Evolutionary conservation across 306 rosid genomes (phyloP).

Genomic region (Argentina anserina): DNA sequence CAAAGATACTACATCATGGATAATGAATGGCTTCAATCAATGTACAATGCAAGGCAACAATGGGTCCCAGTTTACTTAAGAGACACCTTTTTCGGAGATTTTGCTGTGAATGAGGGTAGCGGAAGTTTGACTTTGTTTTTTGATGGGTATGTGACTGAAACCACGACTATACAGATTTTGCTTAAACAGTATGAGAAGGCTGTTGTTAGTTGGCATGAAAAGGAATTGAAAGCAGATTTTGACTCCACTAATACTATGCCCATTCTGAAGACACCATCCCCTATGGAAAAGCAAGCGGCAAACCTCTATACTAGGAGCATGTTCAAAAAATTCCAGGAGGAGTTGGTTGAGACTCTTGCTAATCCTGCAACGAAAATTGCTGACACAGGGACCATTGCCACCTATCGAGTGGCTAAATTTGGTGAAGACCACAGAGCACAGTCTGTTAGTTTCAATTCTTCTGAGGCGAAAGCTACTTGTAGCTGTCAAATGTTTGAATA

Average conservation of each 20-base stretch:
- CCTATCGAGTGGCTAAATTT: slow-evolving; percentile 84
- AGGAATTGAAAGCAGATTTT: slow-evolving; percentile 73
- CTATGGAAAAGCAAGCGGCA: slow-evolving; percentile 94
- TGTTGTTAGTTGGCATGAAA: slow-evolving; percentile 66
- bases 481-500: slow-evolving; percentile 88
- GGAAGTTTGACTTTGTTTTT: slow-evolving; percentile 56
- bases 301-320: slow-evolving; percentile 67
- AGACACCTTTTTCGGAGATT: slow-evolving; percentile 72
- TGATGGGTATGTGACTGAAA: slow-evolving; percentile 68
- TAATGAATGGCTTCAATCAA: slow-evolving; percentile 83
- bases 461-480: slow-evolving; percentile 75
- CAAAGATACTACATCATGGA: slow-evolving; percentile 60
- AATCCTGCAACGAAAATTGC: slow-evolving; percentile 77
- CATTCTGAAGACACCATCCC: slow-evolving; percentile 75
- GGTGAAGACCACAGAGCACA: slow-evolving; percentile 73
- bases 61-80: slow-evolving; percentile 82
- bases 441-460: slow-evolving; percentile 55
- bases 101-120: slow-evolving; percentile 40
- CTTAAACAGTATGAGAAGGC: slow-evolving; percentile 81
- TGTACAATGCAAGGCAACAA: slow-evolving; percentile 62
- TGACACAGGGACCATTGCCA: slow-evolving; percentile 66
- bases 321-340: slow-evolving; percentile 82
- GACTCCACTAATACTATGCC: slow-evolving; percentile 61
- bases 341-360: slow-evolving; percentile 86
- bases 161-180: slow-evolving; percentile 69